Base-by-base conservation (phyloP, 129 eudicot genomes). In the Helianthus tuberosus region DNA sequence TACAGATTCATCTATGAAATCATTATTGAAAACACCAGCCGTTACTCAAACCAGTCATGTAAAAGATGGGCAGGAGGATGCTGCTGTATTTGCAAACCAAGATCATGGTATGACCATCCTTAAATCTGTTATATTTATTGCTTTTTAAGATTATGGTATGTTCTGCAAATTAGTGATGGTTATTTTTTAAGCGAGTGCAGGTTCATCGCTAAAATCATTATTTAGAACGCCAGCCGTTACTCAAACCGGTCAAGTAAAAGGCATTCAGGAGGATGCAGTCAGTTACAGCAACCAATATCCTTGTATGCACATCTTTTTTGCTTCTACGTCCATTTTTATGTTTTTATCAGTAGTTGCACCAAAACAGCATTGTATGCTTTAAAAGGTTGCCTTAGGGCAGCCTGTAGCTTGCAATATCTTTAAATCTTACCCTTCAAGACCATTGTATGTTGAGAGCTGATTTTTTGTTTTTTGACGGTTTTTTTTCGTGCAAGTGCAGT, bases 1-100 rank as follows among this genome's bases (percentile, higher is more conserved):
- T 51, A 50, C 50, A 69, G 74, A 52, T 69, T 35, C 46, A 5
- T 43, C 57, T 4, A n/a, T 72, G 46, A 58, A 72, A 25, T 36
- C 44, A 2, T 59, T 58, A 6, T 59, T 72, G 23, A 41, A n/a
- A 55, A 58, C 76, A 58, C 58, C 58, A 8, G 54, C 46, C 9
- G 14, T 11, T 11, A 25, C 41, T n/a, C 12, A 16, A 59, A 35
- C 5, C 61, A 29, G 69, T 47, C 48, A 73, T 73, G 50, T 6
- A 41, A 6, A 41, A 41, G 46, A 6, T 41, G 9, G 46, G 0
- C 46, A 8, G 10, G 46, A 5, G 8, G 46, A 66, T 75, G 49
- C 39, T 12, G 50, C 15, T 61, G 0, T n/a, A 7, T 49, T 15
- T 74, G 12, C 63, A 35, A 65, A 5, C 64, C n/a, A 25, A 58